phyloP scores from a whole-genome alignment of 306 rosid genomes.

The Cucumis sativus region DNA sequence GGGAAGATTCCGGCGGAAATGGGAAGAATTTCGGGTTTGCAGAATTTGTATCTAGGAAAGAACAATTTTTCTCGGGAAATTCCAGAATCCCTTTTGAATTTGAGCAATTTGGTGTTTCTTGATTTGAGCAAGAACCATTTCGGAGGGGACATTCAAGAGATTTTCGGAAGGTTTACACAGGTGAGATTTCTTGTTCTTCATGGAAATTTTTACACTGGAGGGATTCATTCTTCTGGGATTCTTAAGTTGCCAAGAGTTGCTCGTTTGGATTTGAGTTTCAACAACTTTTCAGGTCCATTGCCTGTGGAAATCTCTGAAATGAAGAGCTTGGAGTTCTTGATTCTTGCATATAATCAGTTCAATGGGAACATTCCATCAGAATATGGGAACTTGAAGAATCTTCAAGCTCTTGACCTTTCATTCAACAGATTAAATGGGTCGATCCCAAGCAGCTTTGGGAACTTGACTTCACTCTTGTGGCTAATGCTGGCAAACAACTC shows the following conservation, averaged over 20 bases:
- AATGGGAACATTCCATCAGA: constrained; percentile 51
- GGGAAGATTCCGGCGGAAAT: constrained; percentile 60
- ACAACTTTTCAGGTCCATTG: constrained; percentile 61
- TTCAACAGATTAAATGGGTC: constrained; percentile 54
- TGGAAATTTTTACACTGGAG: constrained; percentile 52
- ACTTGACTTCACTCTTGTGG: constrained; percentile 72
- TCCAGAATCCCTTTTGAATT: constrained; percentile 45
- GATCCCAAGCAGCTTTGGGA: constrained; percentile 69
- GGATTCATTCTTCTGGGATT: constrained; percentile 56
- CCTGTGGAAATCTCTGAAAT: constrained; percentile 55
- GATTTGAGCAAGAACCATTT: constrained; percentile 73
- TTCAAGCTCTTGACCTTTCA: constrained; percentile 79
- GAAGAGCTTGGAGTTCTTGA: constrained; percentile 46
- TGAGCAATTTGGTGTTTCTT: constrained; percentile 54
- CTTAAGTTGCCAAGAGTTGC: constrained; percentile 42
- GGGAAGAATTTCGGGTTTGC: constrained; percentile 41
- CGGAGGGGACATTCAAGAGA: constrained; percentile 48
- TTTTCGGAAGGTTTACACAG: constrained; percentile 58
- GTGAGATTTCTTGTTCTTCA: constrained; percentile 60
- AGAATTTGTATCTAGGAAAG: constrained; percentile 50
- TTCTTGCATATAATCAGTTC: constrained; percentile 68
- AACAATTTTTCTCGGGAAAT: constrained; percentile 56
- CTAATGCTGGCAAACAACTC: constrained; percentile 79
- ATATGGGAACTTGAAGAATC: constrained; percentile 33
- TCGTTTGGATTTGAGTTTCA: constrained; percentile 58